These are phyloP conservation scores for Cyphellophora europaea DNA, from an alignment of 2,329 filamentous ascomycete genomes.

Conservation along the genomic window DNA sequence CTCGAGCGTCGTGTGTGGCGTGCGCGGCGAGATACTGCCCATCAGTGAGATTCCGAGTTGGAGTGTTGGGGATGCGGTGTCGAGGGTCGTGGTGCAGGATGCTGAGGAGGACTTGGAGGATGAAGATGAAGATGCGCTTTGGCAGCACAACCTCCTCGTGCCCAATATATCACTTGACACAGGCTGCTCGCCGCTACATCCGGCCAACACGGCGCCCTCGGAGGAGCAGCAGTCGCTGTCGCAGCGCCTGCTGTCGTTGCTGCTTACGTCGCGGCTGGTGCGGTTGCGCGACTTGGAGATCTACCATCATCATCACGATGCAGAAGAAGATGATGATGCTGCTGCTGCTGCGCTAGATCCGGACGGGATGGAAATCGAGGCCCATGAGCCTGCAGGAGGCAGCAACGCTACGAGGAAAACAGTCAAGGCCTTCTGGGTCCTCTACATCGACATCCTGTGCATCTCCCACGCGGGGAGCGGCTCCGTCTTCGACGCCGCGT, in stretches of 20 bases:
- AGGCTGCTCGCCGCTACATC: slow-evolving; percentile 79
- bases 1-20: slow-evolving; percentile 88
- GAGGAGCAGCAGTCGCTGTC: slow-evolving; percentile 76
- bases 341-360: no score
- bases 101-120: slow-evolving; percentile 33
- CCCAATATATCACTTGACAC: slow-evolving; percentile 91
- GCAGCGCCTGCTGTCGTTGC: slow-evolving; percentile 65
- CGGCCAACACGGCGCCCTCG: slow-evolving; percentile 61
- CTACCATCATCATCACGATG: no score
- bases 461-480: slow-evolving; percentile 71
- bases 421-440: slow-evolving; percentile 82
- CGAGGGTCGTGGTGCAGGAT: slow-evolving; percentile 4
- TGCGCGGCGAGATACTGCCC: slow-evolving; percentile 75
- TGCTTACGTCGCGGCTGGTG: slow-evolving; percentile 63
- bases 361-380: slow-evolving; percentile 34
- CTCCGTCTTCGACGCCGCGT: slow-evolving; percentile 73
- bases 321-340: no score
- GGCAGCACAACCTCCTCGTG: slow-evolving; percentile 61
- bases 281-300: slow-evolving; percentile 62
- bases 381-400: slow-evolving; percentile 18
- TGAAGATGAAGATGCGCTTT: slow-evolving; percentile 31
- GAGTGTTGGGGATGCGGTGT: neutral
- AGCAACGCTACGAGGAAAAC: slow-evolving; percentile 28
- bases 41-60: slow-evolving; percentile 63
- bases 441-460: slow-evolving; percentile 93